These are phyloP conservation scores for Vairimorpha necatrix DNA, from an alignment of 371 early-diverging fungal genomes.

Conservation along the genomic window DNA sequence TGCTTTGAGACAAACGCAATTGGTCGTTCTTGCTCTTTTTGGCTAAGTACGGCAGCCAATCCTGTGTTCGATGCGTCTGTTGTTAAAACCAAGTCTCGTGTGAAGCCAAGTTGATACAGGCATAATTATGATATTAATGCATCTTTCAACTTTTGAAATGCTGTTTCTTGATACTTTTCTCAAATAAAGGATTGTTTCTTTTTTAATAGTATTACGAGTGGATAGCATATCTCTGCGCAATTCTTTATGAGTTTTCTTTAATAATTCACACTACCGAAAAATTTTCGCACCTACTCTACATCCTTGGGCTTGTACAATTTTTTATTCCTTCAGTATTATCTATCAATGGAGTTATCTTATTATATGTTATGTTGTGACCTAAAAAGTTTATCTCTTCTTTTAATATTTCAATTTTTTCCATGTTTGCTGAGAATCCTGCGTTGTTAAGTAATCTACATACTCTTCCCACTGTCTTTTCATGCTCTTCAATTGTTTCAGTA, in stretches of 20 bases:
- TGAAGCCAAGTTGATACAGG: slow-evolving; percentile 32
- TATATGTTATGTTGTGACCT: slow-evolving; percentile 9
- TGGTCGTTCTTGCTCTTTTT: slow-evolving; percentile 10
- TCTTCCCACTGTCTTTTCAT: slow-evolving; percentile 23
- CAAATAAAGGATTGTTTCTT: slow-evolving; percentile 3
- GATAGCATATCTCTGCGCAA: neutral
- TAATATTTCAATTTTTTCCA: slow-evolving; percentile 21
- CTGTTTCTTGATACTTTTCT: slow-evolving; percentile 10
- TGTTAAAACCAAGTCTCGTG: slow-evolving; percentile 27
- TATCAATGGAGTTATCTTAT: slow-evolving; percentile 2
- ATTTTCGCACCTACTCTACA: slow-evolving; percentile 10
- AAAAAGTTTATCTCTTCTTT: slow-evolving; percentile 35
- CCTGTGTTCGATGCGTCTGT: slow-evolving; percentile 50
- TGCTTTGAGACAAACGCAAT: slow-evolving; percentile 17
- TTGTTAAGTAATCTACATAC: too few species aligned
- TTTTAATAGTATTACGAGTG: neutral
- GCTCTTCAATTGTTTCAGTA: slow-evolving; percentile 26
- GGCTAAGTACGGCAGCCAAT: slow-evolving; percentile 42
- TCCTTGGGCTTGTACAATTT: neutral
- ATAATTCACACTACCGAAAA: slow-evolving; percentile 28
- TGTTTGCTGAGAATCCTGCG: too few species aligned
- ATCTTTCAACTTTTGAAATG: neutral
- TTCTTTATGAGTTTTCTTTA: slow-evolving; percentile 27
- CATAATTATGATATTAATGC: neutral
- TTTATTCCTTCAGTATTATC: too few species aligned